Percentiles rank a stretch among this genome's conserved stretches.
Conservation (phyloP, 768 basidiomycete species). For the Clathrus columnatus region DNA sequence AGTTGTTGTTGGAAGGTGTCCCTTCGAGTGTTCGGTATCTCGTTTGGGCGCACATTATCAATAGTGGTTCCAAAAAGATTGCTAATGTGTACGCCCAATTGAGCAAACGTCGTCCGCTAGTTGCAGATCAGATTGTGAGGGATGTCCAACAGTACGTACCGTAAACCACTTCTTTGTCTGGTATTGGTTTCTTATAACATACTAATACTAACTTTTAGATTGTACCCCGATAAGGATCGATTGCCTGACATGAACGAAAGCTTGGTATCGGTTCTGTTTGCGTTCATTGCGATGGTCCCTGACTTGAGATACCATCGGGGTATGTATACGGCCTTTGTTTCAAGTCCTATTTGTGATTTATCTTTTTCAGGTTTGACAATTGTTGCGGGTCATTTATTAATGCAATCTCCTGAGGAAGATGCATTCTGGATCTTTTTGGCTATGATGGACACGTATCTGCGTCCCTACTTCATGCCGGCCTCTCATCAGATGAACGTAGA, state of each 20-base stretch:
- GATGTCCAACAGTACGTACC: constrained; percentile 42
- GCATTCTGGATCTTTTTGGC: constrained; percentile 88
- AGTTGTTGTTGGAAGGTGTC: constrained; percentile 64
- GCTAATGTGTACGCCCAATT: constrained; percentile 62
- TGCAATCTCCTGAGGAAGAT: constrained; percentile 78
- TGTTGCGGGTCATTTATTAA: constrained; percentile 62
- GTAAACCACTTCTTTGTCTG: too few species aligned
- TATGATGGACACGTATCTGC: constrained; percentile 77
- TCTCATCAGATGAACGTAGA: constrained; percentile 68
- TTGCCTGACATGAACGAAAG: constrained; percentile 49
- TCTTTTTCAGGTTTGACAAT: constrained; percentile 49
- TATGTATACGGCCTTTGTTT: constrained; percentile 21
- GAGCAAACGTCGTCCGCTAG: constrained; percentile 44
- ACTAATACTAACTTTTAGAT: constrained; percentile 7
- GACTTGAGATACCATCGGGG: constrained; percentile 64
- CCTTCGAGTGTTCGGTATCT: constrained; percentile 77
- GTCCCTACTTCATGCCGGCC: constrained; percentile 60
- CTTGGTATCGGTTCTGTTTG: constrained; percentile 49
- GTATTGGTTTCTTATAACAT: neutral
- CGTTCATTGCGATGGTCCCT: constrained; percentile 79
- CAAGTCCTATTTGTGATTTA: neutral
- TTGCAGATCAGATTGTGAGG: constrained; percentile 45
- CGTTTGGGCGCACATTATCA: constrained; percentile 75
- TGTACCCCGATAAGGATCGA: constrained; percentile 50
- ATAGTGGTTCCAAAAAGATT: constrained; percentile 63